Base-by-base conservation (phyloP, 176 grass and related monocot species). In the Cymbopogon citratus region DNA sequence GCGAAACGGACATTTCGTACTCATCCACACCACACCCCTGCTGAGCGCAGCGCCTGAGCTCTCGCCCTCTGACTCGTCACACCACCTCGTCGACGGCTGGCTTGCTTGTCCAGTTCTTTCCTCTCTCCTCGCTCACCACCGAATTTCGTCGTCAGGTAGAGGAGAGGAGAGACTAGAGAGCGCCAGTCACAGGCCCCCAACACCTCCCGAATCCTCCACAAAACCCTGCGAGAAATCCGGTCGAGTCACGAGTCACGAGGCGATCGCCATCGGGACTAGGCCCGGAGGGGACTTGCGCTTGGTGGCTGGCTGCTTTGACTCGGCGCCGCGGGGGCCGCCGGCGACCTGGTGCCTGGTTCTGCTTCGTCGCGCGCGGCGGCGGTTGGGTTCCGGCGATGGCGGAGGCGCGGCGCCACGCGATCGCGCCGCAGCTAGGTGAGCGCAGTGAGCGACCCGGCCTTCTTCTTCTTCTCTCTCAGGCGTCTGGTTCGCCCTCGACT, bases 341-440 rank as follows among this genome's bases (percentile, higher is more conserved):
- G 71, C 9, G 36, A 6, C 4, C 73, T 48, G 24, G 45, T 16
- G 49, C 70, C 23, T 29, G 43, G 41, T 29, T 49, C 43, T 16
- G 73, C 34, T 45, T 29, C 10, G 36, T 19, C 5, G 51, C 25
- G 39, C 33, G 31, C 31, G 31, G 26, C 76, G 56, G 66, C 10
- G 33, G 36, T 7, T n/a, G 7, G 68, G 21, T 15, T 14, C 35
- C 6, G 12, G 69, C 70, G 81, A 94, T 94, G 92, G 86, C 89
- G 69, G 92, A 94, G 79, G 89, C 71, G 69, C 80, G 80, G 92
- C 89, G 92, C 40, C 87, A 91, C 77, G 86, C 83, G 71, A 84
- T 94, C 73, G 74, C 84, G 69, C 89, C 92, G 76, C 89, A 91
- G 87, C 90, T 94, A 65, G 92, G 92, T 94, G 80, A 87, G 89